Base-by-base conservation (phyloP, 1,139 yeast species). In the Kodamaea anthophila region DNA sequence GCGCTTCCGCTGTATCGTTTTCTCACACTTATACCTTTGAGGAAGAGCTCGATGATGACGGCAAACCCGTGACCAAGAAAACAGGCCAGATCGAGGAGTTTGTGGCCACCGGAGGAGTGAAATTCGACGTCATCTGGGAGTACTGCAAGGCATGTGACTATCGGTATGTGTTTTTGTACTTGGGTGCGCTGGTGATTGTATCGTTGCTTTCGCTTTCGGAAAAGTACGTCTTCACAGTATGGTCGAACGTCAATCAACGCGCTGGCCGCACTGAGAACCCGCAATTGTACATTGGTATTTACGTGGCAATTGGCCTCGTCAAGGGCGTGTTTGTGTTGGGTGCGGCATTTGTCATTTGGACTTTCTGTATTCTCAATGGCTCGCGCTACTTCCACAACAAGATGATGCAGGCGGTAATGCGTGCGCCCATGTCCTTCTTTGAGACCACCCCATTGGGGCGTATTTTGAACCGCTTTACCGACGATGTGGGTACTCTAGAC, bases 391-490 rank as follows among this genome's bases (percentile, higher is more conserved):
- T 53, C 47, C 60, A 55, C 29, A 49, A 46, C 24, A 41, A 39
- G 18, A 49, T 55, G 55, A 54, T 56, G 9, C 35, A 41, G 9
- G 37, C 53, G 5, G 51, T 55, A 5, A 40, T 55, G 33, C 40
- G 55, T 21, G 43, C 55, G 5, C 60, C 60, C 10, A 55, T 55
- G 60, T 48, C 55, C 1, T 55, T 52, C 36, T 55, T 55, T 27
- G 60, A 55, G 33, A 55, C 60, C 13, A 53, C 59, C 2, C 60
- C 60, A 8, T 42, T 53, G 14, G 60, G 59, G 4, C 36, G 60
- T 29, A 51, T 55, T 23, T 44, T 55, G 42, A 55, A 55, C 39
- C 40, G 60, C 30, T 53, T 55, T 35, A 46, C 59, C 1, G 58
- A 55, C 15, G 60, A 55, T 32, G 45, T 55, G 4, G 37, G 47